Conservation (phyloP, 2,329 filamentous ascomycete species). For the Mycosphaerelloides madeirae region DNA sequence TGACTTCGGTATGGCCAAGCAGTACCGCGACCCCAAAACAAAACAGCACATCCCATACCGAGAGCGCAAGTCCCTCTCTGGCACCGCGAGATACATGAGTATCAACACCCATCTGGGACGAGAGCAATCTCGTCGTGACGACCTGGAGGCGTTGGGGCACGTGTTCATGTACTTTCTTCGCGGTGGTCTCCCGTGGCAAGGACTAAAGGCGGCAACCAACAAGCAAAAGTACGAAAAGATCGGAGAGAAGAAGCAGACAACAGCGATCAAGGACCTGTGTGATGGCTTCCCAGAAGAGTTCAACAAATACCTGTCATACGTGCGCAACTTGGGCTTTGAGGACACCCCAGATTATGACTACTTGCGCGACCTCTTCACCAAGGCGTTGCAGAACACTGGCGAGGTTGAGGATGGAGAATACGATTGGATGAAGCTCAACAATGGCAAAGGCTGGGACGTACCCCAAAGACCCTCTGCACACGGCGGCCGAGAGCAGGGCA, state of each 20-base stretch:
- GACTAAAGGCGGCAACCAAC: constrained; percentile 38
- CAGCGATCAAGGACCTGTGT: constrained; percentile 91
- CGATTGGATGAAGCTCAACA: constrained; percentile 99
- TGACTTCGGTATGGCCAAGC: constrained; percentile 99
- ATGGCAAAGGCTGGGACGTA: constrained; percentile 86
- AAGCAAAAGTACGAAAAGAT: constrained; percentile 97
- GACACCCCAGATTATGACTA: constrained; percentile 99
- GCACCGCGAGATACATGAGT: constrained; percentile 97
- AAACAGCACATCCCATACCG: constrained; percentile 98
- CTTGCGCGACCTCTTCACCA: constrained; percentile 90
- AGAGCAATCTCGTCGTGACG: constrained; percentile 92
- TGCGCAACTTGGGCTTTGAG: constrained; percentile 96
- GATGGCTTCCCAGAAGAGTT: constrained; percentile 97
- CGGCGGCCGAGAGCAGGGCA: constrained; percentile 69
- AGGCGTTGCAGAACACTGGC: constrained; percentile 87
- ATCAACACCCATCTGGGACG: constrained; percentile 98
- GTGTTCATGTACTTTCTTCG: constrained; percentile 67
- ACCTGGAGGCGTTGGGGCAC: constrained; percentile 77
- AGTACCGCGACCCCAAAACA: constrained; percentile 97
- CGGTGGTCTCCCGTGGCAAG: constrained; percentile 64
- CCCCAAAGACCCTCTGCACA: constrained; percentile 64
- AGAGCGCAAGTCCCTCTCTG: constrained; percentile 92
- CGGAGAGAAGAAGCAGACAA: constrained; percentile 99
- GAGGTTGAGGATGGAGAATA: constrained; percentile 98
- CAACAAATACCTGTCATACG: constrained; percentile 94